Conservation (phyloP, 257 asterid species). For the Lantana camara region DNA sequence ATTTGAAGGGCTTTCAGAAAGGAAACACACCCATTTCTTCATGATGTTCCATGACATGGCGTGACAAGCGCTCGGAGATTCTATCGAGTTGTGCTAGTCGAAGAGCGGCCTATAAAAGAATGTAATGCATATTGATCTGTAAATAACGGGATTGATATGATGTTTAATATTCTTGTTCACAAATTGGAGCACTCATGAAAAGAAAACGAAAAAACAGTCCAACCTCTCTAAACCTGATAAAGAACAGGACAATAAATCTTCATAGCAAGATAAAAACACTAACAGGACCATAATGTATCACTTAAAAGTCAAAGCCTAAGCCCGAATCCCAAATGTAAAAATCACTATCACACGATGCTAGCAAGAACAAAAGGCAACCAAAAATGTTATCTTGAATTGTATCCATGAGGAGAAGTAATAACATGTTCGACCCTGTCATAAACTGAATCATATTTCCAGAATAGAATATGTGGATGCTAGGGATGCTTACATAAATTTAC, state of each 20-base stretch:
- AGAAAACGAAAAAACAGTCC: not conserved
- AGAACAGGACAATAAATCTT: not conserved
- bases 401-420: not conserved
- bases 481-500: not conserved
- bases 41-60: conserved; percentile 96
- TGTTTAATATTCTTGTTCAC: conserved; percentile 24
- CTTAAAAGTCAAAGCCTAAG: conserved; percentile 10
- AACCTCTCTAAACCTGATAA: conserved; percentile 3
- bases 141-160: conserved; percentile 32
- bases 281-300: not conserved
- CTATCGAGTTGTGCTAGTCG: conserved; percentile 87
- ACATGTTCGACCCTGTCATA: not conserved
- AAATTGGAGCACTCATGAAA: conserved; percentile 21
- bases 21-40: conserved; percentile 94
- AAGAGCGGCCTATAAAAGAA: conserved; percentile 79
- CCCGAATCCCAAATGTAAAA: conserved; percentile 13
- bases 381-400: conserved; percentile 18
- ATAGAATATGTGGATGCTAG: not conserved
- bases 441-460: not conserved
- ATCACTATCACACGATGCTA: conserved; percentile 9
- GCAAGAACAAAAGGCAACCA: not conserved
- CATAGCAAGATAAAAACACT: conserved; percentile 1
- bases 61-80: conserved; percentile 87
- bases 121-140: conserved; percentile 38
- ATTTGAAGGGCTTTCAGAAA: conserved; percentile 26